phyloP scores from a whole-genome alignment of 352 stramenopile species.

The Phytophthora pisi region DNA sequence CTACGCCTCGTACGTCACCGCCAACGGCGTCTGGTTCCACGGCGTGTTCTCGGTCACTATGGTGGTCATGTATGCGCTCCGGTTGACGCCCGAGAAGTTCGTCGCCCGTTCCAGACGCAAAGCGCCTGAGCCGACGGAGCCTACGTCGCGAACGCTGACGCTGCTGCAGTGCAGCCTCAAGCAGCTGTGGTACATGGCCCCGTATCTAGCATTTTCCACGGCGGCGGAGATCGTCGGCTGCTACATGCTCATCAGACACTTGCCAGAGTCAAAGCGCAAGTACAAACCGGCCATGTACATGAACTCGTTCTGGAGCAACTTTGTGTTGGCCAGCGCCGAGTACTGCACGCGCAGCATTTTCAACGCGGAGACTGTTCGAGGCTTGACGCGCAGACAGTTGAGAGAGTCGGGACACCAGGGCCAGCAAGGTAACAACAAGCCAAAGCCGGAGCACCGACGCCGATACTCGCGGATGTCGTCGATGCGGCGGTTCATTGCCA shows the following conservation, averaged over 20 bases:
- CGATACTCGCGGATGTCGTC: conserved; percentile 3
- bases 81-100: conserved; percentile 8
- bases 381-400: not conserved
- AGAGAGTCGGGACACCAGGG: not conserved
- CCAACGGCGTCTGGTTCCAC: conserved; percentile 13
- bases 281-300: conserved; percentile 31
- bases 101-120: not conserved
- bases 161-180: conserved; percentile 1
- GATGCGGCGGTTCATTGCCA: conserved; percentile 1
- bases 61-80: not conserved
- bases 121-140: not conserved
- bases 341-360: conserved; percentile 14
- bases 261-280: conserved; percentile 5
- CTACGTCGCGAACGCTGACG: not conserved
- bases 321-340: conserved; percentile 8
- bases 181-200: conserved; percentile 2
- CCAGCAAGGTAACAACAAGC: not conserved
- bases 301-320: conserved; percentile 12
- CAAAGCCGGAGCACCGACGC: not conserved
- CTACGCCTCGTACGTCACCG: not conserved
- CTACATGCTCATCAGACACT: conserved; percentile 1
- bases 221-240: not conserved
- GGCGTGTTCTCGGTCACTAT: conserved; percentile 8
- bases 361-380: conserved; percentile 17
- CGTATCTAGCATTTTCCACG: conserved; percentile 1